phyloP scores from a whole-genome alignment of 1,284 basidiomycete species.

The Melampsora americana region DNA sequence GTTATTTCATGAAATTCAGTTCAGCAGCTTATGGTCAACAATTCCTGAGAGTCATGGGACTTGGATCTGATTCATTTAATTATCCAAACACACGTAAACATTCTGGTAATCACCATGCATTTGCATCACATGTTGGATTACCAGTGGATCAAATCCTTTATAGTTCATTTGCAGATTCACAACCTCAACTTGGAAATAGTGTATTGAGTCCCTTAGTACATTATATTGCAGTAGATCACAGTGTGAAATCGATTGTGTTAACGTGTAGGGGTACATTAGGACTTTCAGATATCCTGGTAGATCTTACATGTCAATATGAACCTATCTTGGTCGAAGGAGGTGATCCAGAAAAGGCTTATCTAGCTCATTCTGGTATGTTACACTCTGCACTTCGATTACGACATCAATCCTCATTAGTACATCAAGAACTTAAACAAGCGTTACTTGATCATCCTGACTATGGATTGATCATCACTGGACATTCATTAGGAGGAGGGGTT shows the following conservation, averaged over 20 bases:
- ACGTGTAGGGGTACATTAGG: constrained; percentile 59
- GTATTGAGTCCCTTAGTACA: constrained; percentile 57
- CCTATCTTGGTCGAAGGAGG: constrained; percentile 56
- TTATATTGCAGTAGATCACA: constrained; percentile 58
- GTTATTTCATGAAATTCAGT: constrained; percentile 58
- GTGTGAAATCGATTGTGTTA: constrained; percentile 56
- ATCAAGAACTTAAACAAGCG: constrained; percentile 56
- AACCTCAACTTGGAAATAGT: constrained; percentile 48
- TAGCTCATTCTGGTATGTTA: constrained; percentile 60
- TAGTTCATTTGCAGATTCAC: constrained; percentile 56
- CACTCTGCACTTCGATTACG: constrained; percentile 56
- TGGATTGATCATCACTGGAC: constrained; percentile 58
- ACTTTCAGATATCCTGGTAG: constrained; percentile 59
- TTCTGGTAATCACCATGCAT: constrained; percentile 52
- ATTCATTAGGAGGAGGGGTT: constrained; percentile 59
- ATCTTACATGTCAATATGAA: constrained; percentile 59
- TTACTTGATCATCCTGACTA: constrained; percentile 56
- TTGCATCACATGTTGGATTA: constrained; percentile 58
- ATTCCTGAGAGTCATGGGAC: constrained; percentile 58
- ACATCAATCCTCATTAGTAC: constrained; percentile 55
- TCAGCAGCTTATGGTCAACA: constrained; percentile 56
- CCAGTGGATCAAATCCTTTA: constrained; percentile 58
- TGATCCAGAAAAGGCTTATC: constrained; percentile 54
- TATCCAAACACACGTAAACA: constrained; percentile 57
- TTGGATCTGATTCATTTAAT: constrained; percentile 55